Percentiles rank a stretch among this genome's conserved stretches.
phyloP scores from a whole-genome alignment of 208 protist species.

The Crithidia sp. region DNA sequence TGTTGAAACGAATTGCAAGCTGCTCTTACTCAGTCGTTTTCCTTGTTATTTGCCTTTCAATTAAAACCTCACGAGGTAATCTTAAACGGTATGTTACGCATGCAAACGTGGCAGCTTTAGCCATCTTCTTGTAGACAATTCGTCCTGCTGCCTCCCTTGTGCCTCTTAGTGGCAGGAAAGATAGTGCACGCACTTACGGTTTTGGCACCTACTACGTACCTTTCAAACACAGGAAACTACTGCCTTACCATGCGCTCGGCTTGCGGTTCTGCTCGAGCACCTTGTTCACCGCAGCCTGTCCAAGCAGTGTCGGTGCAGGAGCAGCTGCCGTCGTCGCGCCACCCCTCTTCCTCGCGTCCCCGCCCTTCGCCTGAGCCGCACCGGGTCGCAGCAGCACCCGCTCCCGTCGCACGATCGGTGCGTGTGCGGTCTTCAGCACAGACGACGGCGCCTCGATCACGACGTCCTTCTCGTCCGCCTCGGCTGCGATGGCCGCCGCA shows the following conservation, averaged over 20 bases:
- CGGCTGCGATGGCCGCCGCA: constrained; percentile 23
- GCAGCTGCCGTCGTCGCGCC: background rate
- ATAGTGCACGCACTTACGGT: no score
- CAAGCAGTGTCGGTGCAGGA: constrained; percentile 14
- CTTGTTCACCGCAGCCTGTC: constrained; percentile 45
- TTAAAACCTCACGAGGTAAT: no score
- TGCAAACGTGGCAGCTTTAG: no score
- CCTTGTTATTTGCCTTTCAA: no score
- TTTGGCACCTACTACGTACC: no score
- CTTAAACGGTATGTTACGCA: no score
- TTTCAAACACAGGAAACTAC: no score
- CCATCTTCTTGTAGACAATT: no score
- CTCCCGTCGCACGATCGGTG: constrained; percentile 71
- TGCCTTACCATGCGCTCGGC: constrained; percentile 37
- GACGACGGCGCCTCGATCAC: constrained; percentile 53
- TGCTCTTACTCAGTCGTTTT: no score
- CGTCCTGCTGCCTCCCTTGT: no score
- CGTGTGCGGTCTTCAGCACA: constrained; percentile 31
- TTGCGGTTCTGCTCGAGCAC: constrained; percentile 44
- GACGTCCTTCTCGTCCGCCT: constrained; percentile 60
- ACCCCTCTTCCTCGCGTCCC: constrained; percentile 12
- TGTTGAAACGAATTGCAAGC: no score
- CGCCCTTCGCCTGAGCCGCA: background rate
- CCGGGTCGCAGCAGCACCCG: constrained; percentile 35
- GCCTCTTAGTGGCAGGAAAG: no score